Percentiles rank a stretch among this genome's conserved stretches.
Evolutionary conservation across 495 filamentous ascomycete species (phyloP).

Genomic region (Tuber microsphaerosporum): DNA sequence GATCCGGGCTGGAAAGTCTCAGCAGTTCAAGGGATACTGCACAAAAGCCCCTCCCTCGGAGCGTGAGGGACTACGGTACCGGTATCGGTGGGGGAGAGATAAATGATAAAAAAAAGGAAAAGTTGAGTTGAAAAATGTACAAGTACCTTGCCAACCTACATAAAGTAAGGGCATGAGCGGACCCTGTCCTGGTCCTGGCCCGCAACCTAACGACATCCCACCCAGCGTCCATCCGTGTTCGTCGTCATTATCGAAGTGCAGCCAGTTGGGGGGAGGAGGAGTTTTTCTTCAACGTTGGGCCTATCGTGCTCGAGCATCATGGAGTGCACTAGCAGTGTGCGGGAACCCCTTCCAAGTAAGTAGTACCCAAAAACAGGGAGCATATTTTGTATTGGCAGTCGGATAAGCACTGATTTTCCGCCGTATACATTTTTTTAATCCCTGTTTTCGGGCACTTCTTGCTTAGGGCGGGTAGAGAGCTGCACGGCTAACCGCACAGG

Average conservation of each 20-base stretch:
- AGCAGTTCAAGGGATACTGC: too few relatives aligned
- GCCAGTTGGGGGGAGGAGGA: not conserved
- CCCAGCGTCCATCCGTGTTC: not conserved
- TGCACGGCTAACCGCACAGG: not conserved
- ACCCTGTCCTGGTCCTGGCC: not conserved
- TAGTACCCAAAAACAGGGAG: not conserved
- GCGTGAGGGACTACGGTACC: not conserved
- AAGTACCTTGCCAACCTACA: not conserved
- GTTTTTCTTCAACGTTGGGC: not conserved
- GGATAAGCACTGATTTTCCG: not conserved
- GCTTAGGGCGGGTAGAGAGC: not conserved
- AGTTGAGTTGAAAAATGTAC: conserved; percentile 17
- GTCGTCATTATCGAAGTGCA: not conserved
- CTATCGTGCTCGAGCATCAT: not conserved
- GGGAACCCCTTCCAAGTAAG: not conserved
- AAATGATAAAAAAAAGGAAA: conserved; percentile 2
- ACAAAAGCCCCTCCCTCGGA: not conserved
- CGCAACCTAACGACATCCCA: not conserved
- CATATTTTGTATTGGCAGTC: not conserved
- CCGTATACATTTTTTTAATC: not conserved
- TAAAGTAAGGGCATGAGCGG: not conserved
- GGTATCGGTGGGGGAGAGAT: not conserved
- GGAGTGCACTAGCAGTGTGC: not conserved
- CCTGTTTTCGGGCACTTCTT: not conserved
- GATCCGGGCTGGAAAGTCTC: too few relatives aligned